Base-by-base conservation (phyloP, 1,139 yeast genomes). In the Lodderomyces theae region DNA sequence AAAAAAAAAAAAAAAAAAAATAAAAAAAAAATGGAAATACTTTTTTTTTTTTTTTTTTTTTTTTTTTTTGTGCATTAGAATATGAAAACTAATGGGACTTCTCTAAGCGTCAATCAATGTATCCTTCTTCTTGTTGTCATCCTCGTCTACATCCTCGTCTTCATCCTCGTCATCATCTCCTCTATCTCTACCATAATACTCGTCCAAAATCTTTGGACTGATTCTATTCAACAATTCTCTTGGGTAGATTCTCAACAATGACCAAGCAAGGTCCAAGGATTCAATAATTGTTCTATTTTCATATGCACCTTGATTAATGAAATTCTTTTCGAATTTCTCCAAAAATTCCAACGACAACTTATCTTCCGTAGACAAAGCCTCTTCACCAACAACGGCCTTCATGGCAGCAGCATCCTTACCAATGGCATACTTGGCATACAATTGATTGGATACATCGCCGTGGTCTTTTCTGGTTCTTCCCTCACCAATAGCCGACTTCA, bases 341-440 rank as follows among this genome's bases (percentile, higher is more conserved):
- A 92, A 81, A 65, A 92, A 92, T 72, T 92, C 99, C 60, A 92
- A 78, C 1, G 98, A 92, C 52, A 92, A 79, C 71, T 92, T 94
- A 71, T 92, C 99, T 70, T 92, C 99, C 52, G 88, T 87, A 28
- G 97, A 89, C 59, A 92, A 77, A 31, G 99, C 98, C 69, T 92
- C 99, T 69, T 92, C 99, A 80, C 99, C 99, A 56, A 92, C 99
- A 52, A 92, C 99, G n/a, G 98, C 96, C 74, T 92, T 92, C 99
- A 92, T 92, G 55, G 98, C 97, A 39, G 98, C 98, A 24, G 98
- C 99, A 70, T 92, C 99, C 72, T 90, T 86, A 76, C 99, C 99
- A 72, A 92, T 94, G 52, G 99, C 99, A 64, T 92, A 92, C 68
- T 92, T 92, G 58, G 99, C 99, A 63, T 92, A 92, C 61, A 92